Evolutionary conservation across 257 asterid species (phyloP).

Genomic region (Nicotiana tabacum): DNA sequence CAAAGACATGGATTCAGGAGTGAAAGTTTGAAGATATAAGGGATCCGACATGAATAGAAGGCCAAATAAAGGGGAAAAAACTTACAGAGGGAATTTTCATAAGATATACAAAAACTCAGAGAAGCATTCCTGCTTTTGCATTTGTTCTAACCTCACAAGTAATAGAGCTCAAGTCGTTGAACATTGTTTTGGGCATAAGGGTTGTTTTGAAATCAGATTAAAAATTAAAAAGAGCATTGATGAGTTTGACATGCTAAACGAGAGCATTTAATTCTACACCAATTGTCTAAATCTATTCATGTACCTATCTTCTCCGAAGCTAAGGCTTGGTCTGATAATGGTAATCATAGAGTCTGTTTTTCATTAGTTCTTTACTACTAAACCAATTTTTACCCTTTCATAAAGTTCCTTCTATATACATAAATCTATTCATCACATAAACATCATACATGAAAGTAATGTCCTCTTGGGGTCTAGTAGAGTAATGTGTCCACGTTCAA

Average conservation of each 20-base stretch:
- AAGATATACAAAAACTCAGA: background rate
- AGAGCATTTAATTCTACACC: background rate
- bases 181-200: background rate
- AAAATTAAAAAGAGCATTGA: background rate
- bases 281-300: background rate
- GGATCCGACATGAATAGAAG: background rate
- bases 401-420: background rate
- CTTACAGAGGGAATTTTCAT: background rate
- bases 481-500: background rate
- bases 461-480: background rate
- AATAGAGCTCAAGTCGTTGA: background rate
- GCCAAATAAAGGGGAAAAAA: background rate
- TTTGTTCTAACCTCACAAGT: background rate
- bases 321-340: background rate
- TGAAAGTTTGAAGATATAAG: background rate
- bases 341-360: background rate
- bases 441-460: background rate
- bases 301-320: background rate
- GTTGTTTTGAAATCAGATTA: background rate
- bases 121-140: background rate
- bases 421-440: background rate
- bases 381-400: background rate
- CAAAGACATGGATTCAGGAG: background rate
- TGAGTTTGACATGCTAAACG: background rate
- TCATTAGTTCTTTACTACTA: background rate